These are phyloP conservation scores for Leccinum incarnatum DNA, from an alignment of 768 basidiomycete genomes.

Conservation along the genomic window DNA sequence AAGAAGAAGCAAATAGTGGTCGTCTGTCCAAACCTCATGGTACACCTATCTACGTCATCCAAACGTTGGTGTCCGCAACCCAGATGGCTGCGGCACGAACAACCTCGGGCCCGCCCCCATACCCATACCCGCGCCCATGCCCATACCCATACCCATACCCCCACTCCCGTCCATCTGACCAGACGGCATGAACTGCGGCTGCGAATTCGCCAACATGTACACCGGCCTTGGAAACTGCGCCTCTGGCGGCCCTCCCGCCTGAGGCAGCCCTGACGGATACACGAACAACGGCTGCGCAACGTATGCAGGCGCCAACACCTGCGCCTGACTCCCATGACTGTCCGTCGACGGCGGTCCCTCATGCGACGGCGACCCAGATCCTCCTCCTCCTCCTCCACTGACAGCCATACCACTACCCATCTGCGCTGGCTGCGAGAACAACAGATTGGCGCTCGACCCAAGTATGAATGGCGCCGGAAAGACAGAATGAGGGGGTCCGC, in stretches of 20 bases:
- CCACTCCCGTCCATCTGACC: slow-evolving; percentile 14
- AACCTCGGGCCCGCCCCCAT: slow-evolving; percentile 13
- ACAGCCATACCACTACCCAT: slow-evolving; percentile 1
- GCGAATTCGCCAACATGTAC: slow-evolving; percentile 28
- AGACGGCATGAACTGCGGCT: slow-evolving; percentile 23
- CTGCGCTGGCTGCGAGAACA: slow-evolving; percentile 25
- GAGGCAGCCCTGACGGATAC: slow-evolving; percentile 31
- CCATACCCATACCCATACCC: neutral
- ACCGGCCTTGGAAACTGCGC: slow-evolving; percentile 26
- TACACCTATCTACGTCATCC: slow-evolving; percentile 10
- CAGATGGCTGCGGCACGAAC: slow-evolving; percentile 28
- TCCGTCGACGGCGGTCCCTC: slow-evolving; percentile 30
- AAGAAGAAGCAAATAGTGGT: neutral
- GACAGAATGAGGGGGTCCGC: neutral
- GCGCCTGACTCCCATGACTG: slow-evolving; percentile 32
- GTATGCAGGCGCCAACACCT: slow-evolving; percentile 25
- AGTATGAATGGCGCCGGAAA: slow-evolving; percentile 30
- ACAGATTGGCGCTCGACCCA: slow-evolving; percentile 29
- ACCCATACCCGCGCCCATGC: neutral
- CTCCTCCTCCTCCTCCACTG: slow-evolving; percentile 8
- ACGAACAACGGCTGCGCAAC: slow-evolving; percentile 32
- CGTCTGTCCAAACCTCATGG: neutral
- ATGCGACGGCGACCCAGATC: slow-evolving; percentile 31
- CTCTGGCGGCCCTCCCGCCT: slow-evolving; percentile 26
- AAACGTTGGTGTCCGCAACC: slow-evolving; percentile 26